Conservation (phyloP, 306 rosid species). For the Lathyrus aphaca region DNA sequence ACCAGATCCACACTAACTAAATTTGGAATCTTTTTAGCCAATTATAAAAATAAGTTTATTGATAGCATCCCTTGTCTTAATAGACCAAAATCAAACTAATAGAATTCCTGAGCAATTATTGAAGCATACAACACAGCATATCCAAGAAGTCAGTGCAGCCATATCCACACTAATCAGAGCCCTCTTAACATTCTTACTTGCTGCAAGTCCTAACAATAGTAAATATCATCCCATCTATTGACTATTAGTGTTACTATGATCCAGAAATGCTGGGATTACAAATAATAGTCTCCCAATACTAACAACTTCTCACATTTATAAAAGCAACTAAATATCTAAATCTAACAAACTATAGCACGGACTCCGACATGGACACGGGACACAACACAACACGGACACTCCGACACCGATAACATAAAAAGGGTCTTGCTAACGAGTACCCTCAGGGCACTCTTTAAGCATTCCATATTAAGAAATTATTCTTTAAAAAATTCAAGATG, state of each 20-base stretch:
- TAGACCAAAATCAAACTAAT: constrained; percentile 10
- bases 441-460: too few species aligned
- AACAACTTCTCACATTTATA: constrained; percentile 28
- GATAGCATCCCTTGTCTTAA: constrained; percentile 18
- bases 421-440: too few species aligned
- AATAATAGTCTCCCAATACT: constrained; percentile 7
- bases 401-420: too few species aligned
- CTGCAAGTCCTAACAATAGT: constrained; percentile 7
- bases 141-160: neutral
- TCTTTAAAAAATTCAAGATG: too few species aligned
- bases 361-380: too few species aligned
- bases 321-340: constrained; percentile 23
- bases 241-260: constrained; percentile 3
- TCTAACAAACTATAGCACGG: neutral
- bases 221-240: constrained; percentile 18
- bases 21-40: neutral
- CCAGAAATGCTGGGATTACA: constrained; percentile 17
- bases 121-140: constrained; percentile 1
- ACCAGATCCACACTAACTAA: constrained; percentile 3
- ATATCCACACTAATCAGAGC: constrained; percentile 17
- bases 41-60: constrained; percentile 17
- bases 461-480: too few species aligned
- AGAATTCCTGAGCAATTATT: constrained; percentile 12
- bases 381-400: too few species aligned
- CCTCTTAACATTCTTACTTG: constrained; percentile 22